Evolutionary conservation across 805 yeast genomes (phyloP).

Genomic region (Candida qinlingensis): DNA sequence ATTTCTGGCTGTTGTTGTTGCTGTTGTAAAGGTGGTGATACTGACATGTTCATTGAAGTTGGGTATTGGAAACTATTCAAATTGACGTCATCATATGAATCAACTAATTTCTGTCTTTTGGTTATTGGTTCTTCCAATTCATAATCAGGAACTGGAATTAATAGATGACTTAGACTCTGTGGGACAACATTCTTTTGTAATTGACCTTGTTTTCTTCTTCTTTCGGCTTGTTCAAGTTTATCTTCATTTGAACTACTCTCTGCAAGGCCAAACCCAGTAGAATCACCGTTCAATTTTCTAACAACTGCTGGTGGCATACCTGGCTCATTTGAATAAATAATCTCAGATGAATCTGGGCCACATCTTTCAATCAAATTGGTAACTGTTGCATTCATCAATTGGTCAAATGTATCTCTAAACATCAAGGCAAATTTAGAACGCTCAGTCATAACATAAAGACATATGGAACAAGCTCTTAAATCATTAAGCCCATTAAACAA

Average conservation of each 20-base stretch:
- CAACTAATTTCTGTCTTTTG: conserved; percentile 10
- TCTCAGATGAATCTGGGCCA: conserved; percentile 57
- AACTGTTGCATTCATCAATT: conserved; percentile 57
- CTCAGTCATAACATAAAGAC: conserved; percentile 62
- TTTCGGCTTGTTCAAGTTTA: conserved; percentile 43
- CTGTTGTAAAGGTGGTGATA: conserved; percentile 6
- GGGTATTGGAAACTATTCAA: conserved; percentile 18
- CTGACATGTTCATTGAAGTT: background rate
- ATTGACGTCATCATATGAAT: conserved; percentile 14
- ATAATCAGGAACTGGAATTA: conserved; percentile 32
- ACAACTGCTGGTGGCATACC: conserved; percentile 61
- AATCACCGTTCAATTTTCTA: conserved; percentile 32
- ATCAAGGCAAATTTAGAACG: conserved; percentile 56
- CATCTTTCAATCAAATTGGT: conserved; percentile 58
- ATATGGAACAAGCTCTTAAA: conserved; percentile 58
- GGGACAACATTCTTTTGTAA: conserved; percentile 49
- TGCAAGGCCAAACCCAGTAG: conserved; percentile 19
- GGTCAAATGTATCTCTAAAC: conserved; percentile 65
- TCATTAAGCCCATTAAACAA: conserved; percentile 55
- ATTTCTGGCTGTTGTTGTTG: conserved; percentile 13
- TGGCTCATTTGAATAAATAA: conserved; percentile 38
- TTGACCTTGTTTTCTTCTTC: conserved; percentile 43
- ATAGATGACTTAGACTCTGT: conserved; percentile 44
- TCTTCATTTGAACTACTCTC: conserved; percentile 32
- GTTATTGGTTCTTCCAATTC: conserved; percentile 8